A percentile compares a stretch with the other conserved stretches of the same genome.
phyloP scores from a whole-genome alignment of 257 asterid genomes.

The Solanum boliviense region DNA sequence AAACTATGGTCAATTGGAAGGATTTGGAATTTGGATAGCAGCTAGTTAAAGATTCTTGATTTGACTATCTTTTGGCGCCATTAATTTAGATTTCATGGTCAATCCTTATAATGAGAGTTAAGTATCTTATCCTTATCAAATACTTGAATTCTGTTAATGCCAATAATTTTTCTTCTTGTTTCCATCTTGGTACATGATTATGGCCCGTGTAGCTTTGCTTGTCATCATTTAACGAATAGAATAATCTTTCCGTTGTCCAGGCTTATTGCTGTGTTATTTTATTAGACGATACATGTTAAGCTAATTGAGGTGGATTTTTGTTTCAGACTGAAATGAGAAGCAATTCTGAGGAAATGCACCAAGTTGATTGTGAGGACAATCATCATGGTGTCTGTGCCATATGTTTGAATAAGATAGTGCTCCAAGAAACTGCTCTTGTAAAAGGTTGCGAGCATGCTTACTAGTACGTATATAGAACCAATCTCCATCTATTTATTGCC shows the following conservation, averaged over 20 bases:
- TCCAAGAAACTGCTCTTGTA: conserved; percentile 85
- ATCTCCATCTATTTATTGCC: conserved; percentile 3
- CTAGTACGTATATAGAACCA: conserved; percentile 54
- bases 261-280: not conserved
- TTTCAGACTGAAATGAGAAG: conserved; percentile 26
- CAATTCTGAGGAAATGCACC: conserved; percentile 21
- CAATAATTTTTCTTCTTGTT: not conserved
- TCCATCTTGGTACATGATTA: not conserved
- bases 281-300: not conserved
- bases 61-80: not conserved
- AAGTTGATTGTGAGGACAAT: conserved; percentile 8
- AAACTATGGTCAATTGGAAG: not conserved
- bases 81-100: not conserved
- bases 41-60: not conserved
- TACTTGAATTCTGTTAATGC: not conserved
- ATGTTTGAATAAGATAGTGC: conserved; percentile 62
- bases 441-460: conserved; percentile 99
- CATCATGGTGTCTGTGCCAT: conserved; percentile 73
- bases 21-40: not conserved
- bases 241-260: not conserved
- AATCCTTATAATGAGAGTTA: not conserved
- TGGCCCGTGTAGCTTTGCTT: not conserved
- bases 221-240: not conserved
- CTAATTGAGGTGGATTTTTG: conserved; percentile 5
- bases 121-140: not conserved